Evolutionary conservation across 345 rosid species (phyloP), one percentile per base, ranked within the genome.

Genomic region (Eucalyptus erythrocorys): DNA sequence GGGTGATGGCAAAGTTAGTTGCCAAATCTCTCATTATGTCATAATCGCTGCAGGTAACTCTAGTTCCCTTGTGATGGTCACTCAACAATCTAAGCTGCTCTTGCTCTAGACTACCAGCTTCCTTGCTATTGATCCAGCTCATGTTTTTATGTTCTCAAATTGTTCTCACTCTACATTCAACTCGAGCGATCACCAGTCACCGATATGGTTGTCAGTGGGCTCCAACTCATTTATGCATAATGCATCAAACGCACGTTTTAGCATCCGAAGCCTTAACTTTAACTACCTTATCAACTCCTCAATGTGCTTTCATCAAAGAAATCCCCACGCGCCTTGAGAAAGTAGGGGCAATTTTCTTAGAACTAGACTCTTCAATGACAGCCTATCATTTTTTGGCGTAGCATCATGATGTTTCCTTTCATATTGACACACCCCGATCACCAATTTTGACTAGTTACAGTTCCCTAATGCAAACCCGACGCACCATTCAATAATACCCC

Each of bases 61-160:
- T 61, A 61, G 0, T 61, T 1, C 3, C 17, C 3, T 30, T 0
- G 17, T 0, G 10, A 64, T 64, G 7, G n/a, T 27, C 32, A 13
- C 32, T 59, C 66, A 59, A 57, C 13, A 61, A 0, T 64, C 32
- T 61, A 13, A 30, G 71, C 71, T 6, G 32, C 8, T 64, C 37
- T 30, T 30, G 71, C 71, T 64, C 0, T 64, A 64, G 19, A 64
- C 71, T 64, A 64, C 34, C 19, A 30, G 16, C 1, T n/a, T n/a
- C 27, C 6, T 57, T 9, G 64, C 64, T 5, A 57, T 57, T 26
- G 30, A 57, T 57, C 34, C 1, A 1, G 32, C 17, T 30, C 0
- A 30, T 12, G 8, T 30, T 27, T 27, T 27, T 6, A 61, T 61
- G 34, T 61, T 13, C 13, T 27, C 34, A 30, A 61, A 13, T 61